Conservation (phyloP, 106 monocot genomes). For the Dioscorea alata region DNA sequence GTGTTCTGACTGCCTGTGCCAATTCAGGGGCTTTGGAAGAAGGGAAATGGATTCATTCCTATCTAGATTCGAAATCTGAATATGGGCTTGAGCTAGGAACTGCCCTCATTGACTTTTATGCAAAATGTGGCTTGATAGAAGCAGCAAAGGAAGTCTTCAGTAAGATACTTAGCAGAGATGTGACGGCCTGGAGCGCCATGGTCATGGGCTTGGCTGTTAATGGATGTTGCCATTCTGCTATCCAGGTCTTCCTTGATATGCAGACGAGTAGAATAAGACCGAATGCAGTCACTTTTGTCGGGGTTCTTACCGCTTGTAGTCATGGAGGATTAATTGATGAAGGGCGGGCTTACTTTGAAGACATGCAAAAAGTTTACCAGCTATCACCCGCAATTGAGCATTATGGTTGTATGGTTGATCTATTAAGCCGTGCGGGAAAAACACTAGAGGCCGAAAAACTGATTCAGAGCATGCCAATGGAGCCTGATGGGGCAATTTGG, state of each 20-base stretch:
- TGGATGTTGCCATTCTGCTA: conserved; percentile 13
- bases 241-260: conserved; percentile 25
- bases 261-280: conserved; percentile 2
- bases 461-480: conserved; percentile 24
- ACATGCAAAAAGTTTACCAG: conserved; percentile 18
- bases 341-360: conserved; percentile 22
- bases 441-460: conserved; percentile 20
- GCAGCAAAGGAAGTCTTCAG: conserved; percentile 20
- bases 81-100: conserved; percentile 26
- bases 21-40: conserved; percentile 9
- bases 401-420: conserved; percentile 49
- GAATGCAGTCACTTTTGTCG: conserved; percentile 33
- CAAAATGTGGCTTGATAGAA: conserved; percentile 24
- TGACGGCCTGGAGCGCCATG: conserved; percentile 39
- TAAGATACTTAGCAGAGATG: conserved; percentile 21
- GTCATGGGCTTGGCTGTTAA: conserved; percentile 30
- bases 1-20: conserved; percentile 27
- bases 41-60: conserved; percentile 17
- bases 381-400: conserved; percentile 29
- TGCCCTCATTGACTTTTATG: conserved; percentile 32
- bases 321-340: conserved; percentile 35
- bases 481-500: conserved; percentile 37
- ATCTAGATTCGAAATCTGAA: conserved; percentile 1
- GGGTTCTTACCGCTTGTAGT: conserved; percentile 29
- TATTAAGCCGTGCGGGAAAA: conserved; percentile 28